Percentiles rank a stretch among this genome's conserved stretches.
Evolutionary conservation across 768 basidiomycete species (phyloP).

Genomic region (Boletus rubescentipes): DNA sequence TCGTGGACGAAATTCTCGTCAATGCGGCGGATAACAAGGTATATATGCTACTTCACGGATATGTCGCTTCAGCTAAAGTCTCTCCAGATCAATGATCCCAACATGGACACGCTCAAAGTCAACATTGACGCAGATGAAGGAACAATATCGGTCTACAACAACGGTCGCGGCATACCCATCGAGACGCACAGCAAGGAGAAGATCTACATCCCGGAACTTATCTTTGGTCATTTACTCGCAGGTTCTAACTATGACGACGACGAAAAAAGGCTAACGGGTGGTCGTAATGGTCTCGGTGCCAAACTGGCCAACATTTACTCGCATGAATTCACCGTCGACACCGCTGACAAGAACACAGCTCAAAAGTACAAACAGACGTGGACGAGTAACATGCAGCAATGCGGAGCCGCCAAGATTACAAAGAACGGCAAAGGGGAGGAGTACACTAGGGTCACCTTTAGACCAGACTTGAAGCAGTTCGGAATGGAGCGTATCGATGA

Average conservation of each 20-base stretch:
- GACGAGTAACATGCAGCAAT: constrained; percentile 89
- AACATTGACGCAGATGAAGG: constrained; percentile 80
- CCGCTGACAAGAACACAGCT: constrained; percentile 79
- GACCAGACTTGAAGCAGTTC: constrained; percentile 88
- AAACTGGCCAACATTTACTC: constrained; percentile 99
- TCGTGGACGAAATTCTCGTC: constrained; percentile 97
- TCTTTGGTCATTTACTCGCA: constrained; percentile 93
- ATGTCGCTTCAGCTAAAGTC: not conserved
- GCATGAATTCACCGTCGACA: constrained; percentile 92
- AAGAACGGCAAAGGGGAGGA: constrained; percentile 87
- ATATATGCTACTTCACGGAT: constrained; percentile 16
- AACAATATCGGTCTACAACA: constrained; percentile 92
- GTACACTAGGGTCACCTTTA: constrained; percentile 91
- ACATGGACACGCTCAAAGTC: constrained; percentile 91
- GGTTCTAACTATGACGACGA: constrained; percentile 98
- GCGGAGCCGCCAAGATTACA: constrained; percentile 89
- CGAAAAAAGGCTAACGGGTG: constrained; percentile 98
- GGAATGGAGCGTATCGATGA: constrained; percentile 90
- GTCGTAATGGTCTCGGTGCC: constrained; percentile 97
- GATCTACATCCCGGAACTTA: constrained; percentile 94
- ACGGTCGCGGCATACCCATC: constrained; percentile 94
- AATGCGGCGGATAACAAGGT: constrained; percentile 99
- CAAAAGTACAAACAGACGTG: constrained; percentile 97
- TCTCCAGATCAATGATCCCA: constrained; percentile 81
- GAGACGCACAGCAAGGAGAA: constrained; percentile 93